These are phyloP conservation scores for Ceratocystis eucalypticola DNA, from an alignment of 2,329 filamentous ascomycete species.

Conservation along the genomic window DNA sequence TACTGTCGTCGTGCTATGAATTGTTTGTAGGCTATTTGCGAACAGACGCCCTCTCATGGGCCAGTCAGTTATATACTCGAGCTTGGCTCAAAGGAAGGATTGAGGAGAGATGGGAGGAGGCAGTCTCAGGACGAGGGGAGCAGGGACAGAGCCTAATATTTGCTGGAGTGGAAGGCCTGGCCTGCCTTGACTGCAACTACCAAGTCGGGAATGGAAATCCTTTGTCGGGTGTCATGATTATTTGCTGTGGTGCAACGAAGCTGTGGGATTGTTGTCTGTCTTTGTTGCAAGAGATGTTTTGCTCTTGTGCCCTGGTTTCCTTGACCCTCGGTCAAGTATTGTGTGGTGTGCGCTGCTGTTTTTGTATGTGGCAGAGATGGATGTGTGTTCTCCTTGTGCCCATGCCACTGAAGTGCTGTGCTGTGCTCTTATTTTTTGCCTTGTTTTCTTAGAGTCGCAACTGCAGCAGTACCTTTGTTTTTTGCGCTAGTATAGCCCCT, in stretches of 20 bases:
- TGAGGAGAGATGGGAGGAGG: not conserved
- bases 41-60: not conserved
- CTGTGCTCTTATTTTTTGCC: not conserved
- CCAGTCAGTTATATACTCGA: too few species aligned
- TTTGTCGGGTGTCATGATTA: not conserved
- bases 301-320: not conserved
- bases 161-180: not conserved
- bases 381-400: not conserved
- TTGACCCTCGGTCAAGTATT: not conserved
- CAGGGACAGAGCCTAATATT: not conserved
- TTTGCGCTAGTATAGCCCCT: not conserved
- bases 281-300: not conserved
- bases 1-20: not conserved
- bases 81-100: not conserved
- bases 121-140: not conserved
- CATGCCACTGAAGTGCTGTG: not conserved
- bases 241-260: not conserved
- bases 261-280: not conserved
- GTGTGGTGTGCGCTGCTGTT: not conserved
- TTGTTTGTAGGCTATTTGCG: not conserved
- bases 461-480: not conserved
- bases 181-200: not conserved
- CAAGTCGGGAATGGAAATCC: not conserved
- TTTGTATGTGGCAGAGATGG: not conserved
- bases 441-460: not conserved